Conservation (phyloP, 2,329 filamentous ascomycete genomes). For the Rhexocercosporidium sp. region DNA sequence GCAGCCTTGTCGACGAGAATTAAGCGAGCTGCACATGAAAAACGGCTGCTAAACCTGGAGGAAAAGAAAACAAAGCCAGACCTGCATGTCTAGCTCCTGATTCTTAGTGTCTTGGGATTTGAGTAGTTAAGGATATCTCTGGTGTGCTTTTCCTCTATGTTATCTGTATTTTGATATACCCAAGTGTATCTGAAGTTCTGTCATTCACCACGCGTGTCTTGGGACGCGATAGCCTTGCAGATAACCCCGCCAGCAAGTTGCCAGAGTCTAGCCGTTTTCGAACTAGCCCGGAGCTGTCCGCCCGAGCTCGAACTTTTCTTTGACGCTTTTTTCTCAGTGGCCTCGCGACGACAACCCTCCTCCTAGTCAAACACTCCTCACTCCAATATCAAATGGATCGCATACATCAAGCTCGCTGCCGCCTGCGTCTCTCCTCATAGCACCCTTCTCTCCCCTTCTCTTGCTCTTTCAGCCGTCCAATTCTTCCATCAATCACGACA, state of each 20-base stretch:
- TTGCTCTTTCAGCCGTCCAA: constrained; percentile 1
- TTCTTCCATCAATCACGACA: constrained; percentile 18
- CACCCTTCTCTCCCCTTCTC: constrained; percentile 6
- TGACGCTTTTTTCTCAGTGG: not conserved
- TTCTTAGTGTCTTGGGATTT: not conserved
- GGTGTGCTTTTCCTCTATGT: too few relatives aligned
- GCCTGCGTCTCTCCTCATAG: constrained; percentile 25
- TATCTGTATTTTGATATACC: not conserved
- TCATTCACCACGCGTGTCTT: too few relatives aligned
- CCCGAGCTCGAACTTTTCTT: constrained; percentile 11
- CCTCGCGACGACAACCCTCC: constrained; percentile 5
- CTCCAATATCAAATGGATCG: constrained; percentile 32
- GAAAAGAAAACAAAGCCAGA: not conserved
- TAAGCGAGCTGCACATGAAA: constrained; percentile 11
- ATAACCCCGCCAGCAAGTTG: constrained; percentile 2
- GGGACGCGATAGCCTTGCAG: not conserved
- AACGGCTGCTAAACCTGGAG: not conserved
- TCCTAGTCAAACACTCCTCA: not conserved
- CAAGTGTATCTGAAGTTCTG: too few relatives aligned
- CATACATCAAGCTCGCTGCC: constrained; percentile 21
- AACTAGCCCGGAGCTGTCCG: not conserved
- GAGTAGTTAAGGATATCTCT: too few relatives aligned
- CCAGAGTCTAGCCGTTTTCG: not conserved
- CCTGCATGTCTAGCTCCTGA: not conserved
- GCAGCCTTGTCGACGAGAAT: constrained; percentile 8